A percentile compares a stretch with the other conserved stretches of the same genome.
phyloP scores from a whole-genome alignment of 495 filamentous ascomycete genomes.

The Aspergillus coremiiformis region DNA sequence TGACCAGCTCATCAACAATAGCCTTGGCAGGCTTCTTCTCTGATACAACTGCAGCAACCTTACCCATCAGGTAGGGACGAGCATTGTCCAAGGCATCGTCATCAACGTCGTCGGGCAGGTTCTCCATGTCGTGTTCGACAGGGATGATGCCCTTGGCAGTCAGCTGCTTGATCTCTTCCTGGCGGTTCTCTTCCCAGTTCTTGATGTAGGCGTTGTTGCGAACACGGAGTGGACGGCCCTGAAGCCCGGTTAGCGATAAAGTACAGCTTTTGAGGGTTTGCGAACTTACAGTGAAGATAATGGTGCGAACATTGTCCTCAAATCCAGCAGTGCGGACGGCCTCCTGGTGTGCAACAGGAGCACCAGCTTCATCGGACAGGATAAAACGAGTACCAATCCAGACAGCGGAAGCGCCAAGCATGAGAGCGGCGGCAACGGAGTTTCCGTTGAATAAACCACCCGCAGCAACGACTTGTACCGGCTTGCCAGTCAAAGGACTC shows the following conservation, averaged over 20 bases:
- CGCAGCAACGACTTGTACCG: slow-evolving; percentile 86
- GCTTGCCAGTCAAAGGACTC: slow-evolving; percentile 76
- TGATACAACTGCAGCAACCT: slow-evolving; percentile 87
- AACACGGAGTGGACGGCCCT: slow-evolving; percentile 87
- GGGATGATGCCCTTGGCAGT: slow-evolving; percentile 84
- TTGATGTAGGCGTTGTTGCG: slow-evolving; percentile 86
- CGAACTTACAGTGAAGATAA: slow-evolving; percentile 85
- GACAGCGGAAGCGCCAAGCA: slow-evolving; percentile 86
- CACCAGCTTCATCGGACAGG: slow-evolving; percentile 86
- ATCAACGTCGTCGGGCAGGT: slow-evolving; percentile 60
- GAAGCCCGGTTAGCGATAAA: slow-evolving; percentile 16
- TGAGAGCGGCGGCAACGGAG: slow-evolving; percentile 79
- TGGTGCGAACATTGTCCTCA: slow-evolving; percentile 90
- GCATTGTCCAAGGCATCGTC: slow-evolving; percentile 85
- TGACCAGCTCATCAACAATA: slow-evolving; percentile 90
- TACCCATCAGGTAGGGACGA: slow-evolving; percentile 91
- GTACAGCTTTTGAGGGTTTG: too few species aligned
- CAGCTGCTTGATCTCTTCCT: slow-evolving; percentile 82
- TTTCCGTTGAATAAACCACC: slow-evolving; percentile 93
- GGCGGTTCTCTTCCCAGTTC: slow-evolving; percentile 93
- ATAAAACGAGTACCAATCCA: slow-evolving; percentile 98
- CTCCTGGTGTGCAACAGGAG: slow-evolving; percentile 91
- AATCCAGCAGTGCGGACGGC: slow-evolving; percentile 86
- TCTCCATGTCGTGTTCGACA: slow-evolving; percentile 90
- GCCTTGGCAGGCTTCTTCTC: slow-evolving; percentile 88